These are phyloP conservation scores for Cercophora sp. DNA, from an alignment of 495 filamentous ascomycete species.

Conservation along the genomic window DNA sequence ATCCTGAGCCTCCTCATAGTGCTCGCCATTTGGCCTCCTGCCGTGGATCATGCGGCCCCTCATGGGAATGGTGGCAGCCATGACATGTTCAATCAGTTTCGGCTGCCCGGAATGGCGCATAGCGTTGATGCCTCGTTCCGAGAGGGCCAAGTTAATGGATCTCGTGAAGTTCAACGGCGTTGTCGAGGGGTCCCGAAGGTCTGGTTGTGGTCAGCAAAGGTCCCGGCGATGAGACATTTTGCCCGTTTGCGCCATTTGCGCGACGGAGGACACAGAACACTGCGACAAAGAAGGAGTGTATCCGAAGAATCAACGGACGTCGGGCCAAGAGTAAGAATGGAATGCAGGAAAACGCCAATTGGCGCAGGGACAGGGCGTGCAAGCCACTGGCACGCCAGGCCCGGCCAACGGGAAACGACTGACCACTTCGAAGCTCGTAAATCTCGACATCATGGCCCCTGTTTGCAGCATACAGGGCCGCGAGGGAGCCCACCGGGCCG, in stretches of 20 bases:
- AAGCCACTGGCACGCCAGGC: not conserved
- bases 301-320: no score
- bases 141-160: conserved; percentile 94
- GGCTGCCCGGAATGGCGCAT: conserved; percentile 62
- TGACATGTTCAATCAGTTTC: conserved; percentile 66
- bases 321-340: no score
- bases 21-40: conserved; percentile 53
- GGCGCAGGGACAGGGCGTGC: no score
- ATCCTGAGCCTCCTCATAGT: conserved; percentile 74
- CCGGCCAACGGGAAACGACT: conserved; percentile 27
- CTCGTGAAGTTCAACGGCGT: conserved; percentile 92
- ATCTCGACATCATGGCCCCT: conserved; percentile 86
- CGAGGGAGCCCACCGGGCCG: conserved; percentile 87
- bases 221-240: no score
- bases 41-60: conserved; percentile 96
- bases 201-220: conserved; percentile 42
- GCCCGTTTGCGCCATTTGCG: no score
- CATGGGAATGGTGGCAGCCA: conserved; percentile 83
- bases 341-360: no score
- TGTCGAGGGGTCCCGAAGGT: conserved; percentile 79
- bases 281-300: no score
- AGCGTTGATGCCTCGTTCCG: conserved; percentile 89
- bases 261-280: no score
- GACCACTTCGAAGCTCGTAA: conserved; percentile 90
- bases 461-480: conserved; percentile 85